Conservation (phyloP, 768 basidiomycete genomes). For the Collybia nuda region DNA sequence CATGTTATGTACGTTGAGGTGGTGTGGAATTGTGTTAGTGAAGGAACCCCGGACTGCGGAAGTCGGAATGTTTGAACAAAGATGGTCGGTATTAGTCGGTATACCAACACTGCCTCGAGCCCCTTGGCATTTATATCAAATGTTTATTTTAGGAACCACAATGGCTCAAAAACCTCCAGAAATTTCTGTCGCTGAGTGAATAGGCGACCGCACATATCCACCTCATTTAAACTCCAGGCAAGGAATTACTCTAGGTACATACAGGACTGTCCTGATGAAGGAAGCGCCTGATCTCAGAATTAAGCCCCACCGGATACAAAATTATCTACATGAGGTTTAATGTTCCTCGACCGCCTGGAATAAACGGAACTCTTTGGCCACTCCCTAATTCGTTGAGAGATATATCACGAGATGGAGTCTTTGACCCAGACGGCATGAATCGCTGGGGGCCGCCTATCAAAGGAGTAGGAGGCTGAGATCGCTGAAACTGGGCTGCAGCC, state of each 20-base stretch:
- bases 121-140: not conserved
- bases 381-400: slow-evolving; percentile 19
- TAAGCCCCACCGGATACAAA: not conserved
- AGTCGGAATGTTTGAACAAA: no score
- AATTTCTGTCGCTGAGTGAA: no score
- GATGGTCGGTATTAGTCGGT: not conserved
- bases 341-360: slow-evolving; percentile 25
- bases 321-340: slow-evolving; percentile 10
- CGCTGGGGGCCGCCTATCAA: slow-evolving; percentile 20
- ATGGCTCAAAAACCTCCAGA: no score
- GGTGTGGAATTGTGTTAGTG: no score
- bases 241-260: no score
- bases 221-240: no score
- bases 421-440: slow-evolving; percentile 18
- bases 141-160: not conserved
- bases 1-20: slow-evolving; percentile 28
- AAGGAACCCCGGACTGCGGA: no score
- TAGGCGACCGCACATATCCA: no score
- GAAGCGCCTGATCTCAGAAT: no score
- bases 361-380: slow-evolving; percentile 56
- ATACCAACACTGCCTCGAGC: slow-evolving; percentile 1
- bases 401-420: slow-evolving; percentile 25
- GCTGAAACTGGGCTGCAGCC: slow-evolving; percentile 13
- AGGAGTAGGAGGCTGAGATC: slow-evolving; percentile 26
- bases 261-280: no score